Base-by-base conservation (phyloP, 148 eudicot species). In the Rhododendron simsii region DNA sequence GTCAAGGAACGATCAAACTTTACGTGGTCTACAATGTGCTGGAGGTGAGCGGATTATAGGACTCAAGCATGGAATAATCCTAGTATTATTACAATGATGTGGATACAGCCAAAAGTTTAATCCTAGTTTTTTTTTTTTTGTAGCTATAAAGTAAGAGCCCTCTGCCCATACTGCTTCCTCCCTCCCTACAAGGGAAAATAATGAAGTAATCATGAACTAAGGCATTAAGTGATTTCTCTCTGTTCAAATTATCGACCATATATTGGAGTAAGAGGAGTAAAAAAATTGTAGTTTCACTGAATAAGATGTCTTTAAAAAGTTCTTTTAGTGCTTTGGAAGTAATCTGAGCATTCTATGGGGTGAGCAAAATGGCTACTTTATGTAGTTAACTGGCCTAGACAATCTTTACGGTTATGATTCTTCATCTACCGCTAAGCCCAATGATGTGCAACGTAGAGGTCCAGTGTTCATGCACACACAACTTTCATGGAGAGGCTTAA, bases 21-120 rank as follows among this genome's bases (percentile, higher is more conserved):
- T 96, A 96, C 84, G 99, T 96, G 83, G 96, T 97, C 85, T 97
- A 97, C 93, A 97, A 97, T 90, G 98, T 97, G 84, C 89, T 97
- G 88, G 99, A 97, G 98, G 99, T 95, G 87, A 85, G 90, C 81
- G 78, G 79, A 67, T 86, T 74, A 77, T 59, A 61, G 23, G 47
- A 45, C 48, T 86, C 79, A 35, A 78, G 51, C 81, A 85, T 14
- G 76, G 65, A 74, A 69, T 85, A 69, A n/a, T 48, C 50, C 48
- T 57, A 83, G 79, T 84, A 33, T 53, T 53, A 53, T 78, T 37
- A 57, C 61, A 76, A 13, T 39, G 63, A 30, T n/a, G 10, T 30
- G 51, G 18, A 45, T 50, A 9, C 47, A 28, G 78, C 48, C 73
- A 50, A 83, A 67, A 37, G 44, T 26, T 39, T 39, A 65, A 28